phyloP scores from a whole-genome alignment of 805 yeast species.

The Metschnikowia santaceciliae region DNA sequence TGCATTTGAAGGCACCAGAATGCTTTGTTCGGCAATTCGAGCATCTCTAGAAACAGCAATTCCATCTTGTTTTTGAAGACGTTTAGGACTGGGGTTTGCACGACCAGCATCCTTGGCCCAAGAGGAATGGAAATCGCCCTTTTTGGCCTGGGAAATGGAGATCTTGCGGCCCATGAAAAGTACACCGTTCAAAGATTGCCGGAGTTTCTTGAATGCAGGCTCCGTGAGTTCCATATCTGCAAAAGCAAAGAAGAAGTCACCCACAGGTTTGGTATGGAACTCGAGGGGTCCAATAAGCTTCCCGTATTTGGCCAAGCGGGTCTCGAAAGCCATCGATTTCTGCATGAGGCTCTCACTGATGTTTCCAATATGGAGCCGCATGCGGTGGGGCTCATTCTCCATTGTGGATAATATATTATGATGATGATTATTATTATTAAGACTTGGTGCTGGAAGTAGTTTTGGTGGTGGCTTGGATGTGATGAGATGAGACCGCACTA shows the following conservation, averaged over 20 bases:
- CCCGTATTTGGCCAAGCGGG: constrained; percentile 65
- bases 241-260: constrained; percentile 60
- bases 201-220: constrained; percentile 46
- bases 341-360: constrained; percentile 52
- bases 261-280: constrained; percentile 51
- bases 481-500: neutral
- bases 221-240: constrained; percentile 53
- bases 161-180: constrained; percentile 72
- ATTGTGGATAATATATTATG: neutral
- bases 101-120: constrained; percentile 46
- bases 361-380: constrained; percentile 60
- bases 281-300: constrained; percentile 43
- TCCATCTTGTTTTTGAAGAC: constrained; percentile 26
- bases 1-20: constrained; percentile 21
- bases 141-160: constrained; percentile 59
- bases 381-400: neutral
- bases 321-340: constrained; percentile 42
- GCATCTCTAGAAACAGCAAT: constrained; percentile 31
- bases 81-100: constrained; percentile 23
- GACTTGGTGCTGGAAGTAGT: too few species aligned
- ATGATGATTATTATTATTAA: too few species aligned
- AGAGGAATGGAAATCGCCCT: constrained; percentile 38
- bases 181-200: constrained; percentile 61
- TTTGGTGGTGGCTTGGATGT: neutral
- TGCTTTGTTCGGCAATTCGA: constrained; percentile 43